A percentile compares a stretch with the other conserved stretches of the same genome.
These are phyloP conservation scores for Alternaria triticina DNA, from an alignment of 2,329 filamentous ascomycete species.

Conservation along the genomic window DNA sequence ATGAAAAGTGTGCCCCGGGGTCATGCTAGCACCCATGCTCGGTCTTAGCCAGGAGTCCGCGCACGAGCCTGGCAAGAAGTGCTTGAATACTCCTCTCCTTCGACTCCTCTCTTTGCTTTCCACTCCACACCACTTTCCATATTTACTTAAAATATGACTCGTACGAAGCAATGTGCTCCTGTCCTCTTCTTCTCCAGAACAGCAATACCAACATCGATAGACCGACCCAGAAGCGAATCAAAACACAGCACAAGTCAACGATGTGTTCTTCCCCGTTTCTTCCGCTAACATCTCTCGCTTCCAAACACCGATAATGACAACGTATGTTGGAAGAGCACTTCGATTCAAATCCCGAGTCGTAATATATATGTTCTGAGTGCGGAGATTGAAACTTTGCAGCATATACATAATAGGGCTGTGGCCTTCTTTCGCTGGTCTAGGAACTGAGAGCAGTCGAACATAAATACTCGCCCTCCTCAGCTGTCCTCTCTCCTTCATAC, in stretches of 20 bases:
- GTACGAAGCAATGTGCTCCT: neutral
- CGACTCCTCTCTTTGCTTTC: neutral
- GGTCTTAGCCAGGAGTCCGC: neutral
- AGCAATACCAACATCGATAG: accelerated
- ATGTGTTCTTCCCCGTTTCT: neutral
- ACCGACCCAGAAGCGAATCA: neutral
- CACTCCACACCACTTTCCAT: neutral
- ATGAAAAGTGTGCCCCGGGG: neutral
- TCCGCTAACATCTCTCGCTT: neutral
- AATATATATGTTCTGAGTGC: no score
- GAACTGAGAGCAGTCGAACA: neutral
- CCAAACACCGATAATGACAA: accelerated
- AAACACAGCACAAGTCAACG: neutral
- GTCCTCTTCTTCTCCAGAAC: neutral
- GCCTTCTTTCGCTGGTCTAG: neutral
- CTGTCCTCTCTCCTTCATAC: neutral
- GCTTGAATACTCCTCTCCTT: neutral
- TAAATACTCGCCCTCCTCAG: neutral
- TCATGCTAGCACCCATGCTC: neutral
- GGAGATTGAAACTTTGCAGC: neutral
- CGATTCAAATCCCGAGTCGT: no score
- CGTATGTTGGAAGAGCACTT: neutral
- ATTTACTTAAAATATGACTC: neutral
- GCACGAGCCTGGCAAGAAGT: neutral
- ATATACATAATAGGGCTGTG: neutral